Evolutionary conservation across 306 rosid species (phyloP).

Genomic region (Vigna mungo): DNA sequence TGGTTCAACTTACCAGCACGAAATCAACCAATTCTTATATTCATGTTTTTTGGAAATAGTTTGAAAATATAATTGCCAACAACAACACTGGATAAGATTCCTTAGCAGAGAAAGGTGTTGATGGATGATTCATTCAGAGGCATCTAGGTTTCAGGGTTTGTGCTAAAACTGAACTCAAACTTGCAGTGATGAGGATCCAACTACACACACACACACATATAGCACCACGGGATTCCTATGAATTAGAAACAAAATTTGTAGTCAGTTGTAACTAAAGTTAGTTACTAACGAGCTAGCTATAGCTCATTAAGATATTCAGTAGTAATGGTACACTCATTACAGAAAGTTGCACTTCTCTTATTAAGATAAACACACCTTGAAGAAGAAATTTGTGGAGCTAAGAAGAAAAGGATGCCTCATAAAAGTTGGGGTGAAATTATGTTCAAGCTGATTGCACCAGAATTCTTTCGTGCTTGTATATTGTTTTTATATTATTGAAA

Average conservation of each 20-base stretch:
- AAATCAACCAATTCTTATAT: not conserved
- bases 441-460: not conserved
- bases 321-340: too few species aligned
- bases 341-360: too few species aligned
- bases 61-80: not conserved
- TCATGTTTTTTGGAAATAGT: not conserved
- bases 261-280: not conserved
- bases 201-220: not conserved
- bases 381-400: not conserved
- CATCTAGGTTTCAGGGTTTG: not conserved
- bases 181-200: not conserved
- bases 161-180: not conserved
- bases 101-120: not conserved
- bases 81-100: not conserved
- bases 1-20: not conserved
- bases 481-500: not conserved
- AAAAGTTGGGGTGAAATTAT: not conserved
- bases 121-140: not conserved
- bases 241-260: not conserved
- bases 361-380: too few species aligned
- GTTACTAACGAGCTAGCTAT: not conserved
- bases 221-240: not conserved
- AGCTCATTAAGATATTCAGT: not conserved
- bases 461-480: not conserved
- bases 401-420: not conserved